Evolutionary conservation across 805 yeast genomes (phyloP), one percentile per base, ranked within the genome.

Genomic region (Tetrapisispora arboricola): DNA sequence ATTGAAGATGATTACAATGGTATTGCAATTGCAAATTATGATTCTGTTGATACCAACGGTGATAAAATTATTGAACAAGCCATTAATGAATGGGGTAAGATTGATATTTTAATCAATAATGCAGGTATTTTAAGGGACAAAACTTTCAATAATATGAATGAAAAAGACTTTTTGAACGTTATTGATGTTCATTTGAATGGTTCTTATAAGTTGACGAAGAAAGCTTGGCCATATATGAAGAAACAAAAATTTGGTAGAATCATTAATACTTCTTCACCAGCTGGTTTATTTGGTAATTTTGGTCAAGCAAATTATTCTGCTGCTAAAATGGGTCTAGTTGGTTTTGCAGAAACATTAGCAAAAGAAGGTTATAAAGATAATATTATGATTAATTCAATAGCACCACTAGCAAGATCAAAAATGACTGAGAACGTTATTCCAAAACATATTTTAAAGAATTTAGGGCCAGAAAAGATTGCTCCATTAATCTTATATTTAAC

Each of bases 231-330:
- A 8, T 71, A 82, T 58, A 76, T 90, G 70, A 77, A 76, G 59
- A 66, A 83, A 49, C 96, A 92, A 64, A 75, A 76, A 46, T 90
- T 71, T 57, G 98, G 98, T 49, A 74, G 97, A 53, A 73, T 90
- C 52, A 65, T 90, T 54, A 88, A 86, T 72, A 88, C 96, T n/a
- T 78, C 95, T 21, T 87, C 96, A 4, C 96, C 97, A 4, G 97
- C 97, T 27, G 98, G 98, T 18, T 71, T 90, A 49, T 90, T 82
- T 61, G 98, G 98, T 47, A 87, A 87, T 66, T 90, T 88, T 65
- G 98, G 98, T 38, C 98, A 90, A 67, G 77, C 95, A 31, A 90
- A 90, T 67, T 90, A 90, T 66, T 79, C 96, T 1, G 88, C 95
- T 22, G 96, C 96, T 18, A 90, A 90, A 64, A 68, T 84, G 47